These are phyloP conservation scores for Thalassiosira sp. DNA, from an alignment of 352 stramenopile genomes.

Conservation along the genomic window DNA sequence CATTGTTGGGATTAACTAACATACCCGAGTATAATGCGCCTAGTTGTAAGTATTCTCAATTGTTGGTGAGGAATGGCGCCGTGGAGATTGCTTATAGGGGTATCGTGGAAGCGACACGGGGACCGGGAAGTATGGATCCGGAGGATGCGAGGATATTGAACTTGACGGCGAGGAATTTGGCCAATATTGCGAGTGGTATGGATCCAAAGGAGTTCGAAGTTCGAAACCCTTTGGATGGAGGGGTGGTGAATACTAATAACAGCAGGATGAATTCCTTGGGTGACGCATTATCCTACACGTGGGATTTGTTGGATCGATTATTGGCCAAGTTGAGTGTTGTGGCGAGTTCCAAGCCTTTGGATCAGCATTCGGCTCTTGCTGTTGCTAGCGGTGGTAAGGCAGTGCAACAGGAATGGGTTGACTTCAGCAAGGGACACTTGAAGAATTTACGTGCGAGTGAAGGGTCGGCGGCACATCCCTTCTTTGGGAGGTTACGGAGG, in stretches of 20 bases:
- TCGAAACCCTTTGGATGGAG: constrained; percentile 15
- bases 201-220: constrained; percentile 53
- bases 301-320: constrained; percentile 80
- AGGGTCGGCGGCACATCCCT: constrained; percentile 68
- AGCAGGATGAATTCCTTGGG: constrained; percentile 37
- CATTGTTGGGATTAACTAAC: constrained; percentile 71
- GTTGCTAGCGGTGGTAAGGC: too few species aligned
- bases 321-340: constrained; percentile 78
- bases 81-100: constrained; percentile 76
- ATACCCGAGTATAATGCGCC: constrained; percentile 58
- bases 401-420: constrained; percentile 3
- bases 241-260: constrained; percentile 12
- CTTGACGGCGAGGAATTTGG: constrained; percentile 78
- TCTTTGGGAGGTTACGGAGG: constrained; percentile 86
- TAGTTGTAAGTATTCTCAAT: constrained; percentile 62
- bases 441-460: constrained; percentile 63
- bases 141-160: constrained; percentile 83
- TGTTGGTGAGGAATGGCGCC: constrained; percentile 78
- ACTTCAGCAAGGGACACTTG: constrained; percentile 74
- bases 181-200: constrained; percentile 79
- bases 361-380: constrained; percentile 81
- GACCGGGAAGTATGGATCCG: constrained; percentile 76
- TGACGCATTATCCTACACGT: constrained; percentile 67
- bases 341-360: constrained; percentile 71
- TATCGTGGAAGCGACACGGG: constrained; percentile 65